A percentile compares a stretch with the other conserved stretches of the same genome.
These are phyloP conservation scores for Candida insectorum DNA, from an alignment of 805 yeast genomes.

Conservation along the genomic window DNA sequence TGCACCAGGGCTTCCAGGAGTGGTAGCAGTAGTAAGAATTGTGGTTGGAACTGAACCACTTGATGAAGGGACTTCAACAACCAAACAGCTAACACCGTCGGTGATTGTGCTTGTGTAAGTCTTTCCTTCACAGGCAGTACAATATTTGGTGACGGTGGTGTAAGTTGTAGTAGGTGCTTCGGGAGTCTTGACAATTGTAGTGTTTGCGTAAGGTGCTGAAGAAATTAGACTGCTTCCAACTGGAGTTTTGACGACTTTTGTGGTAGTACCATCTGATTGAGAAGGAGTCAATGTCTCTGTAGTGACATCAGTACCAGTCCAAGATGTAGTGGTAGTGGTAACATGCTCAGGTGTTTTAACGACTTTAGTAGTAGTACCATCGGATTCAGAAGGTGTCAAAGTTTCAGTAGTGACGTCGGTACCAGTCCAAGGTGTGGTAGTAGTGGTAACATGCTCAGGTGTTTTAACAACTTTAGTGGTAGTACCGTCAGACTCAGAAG, in stretches of 20 bases:
- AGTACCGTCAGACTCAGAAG: slow-evolving; percentile 7
- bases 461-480: slow-evolving; percentile 7
- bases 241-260: slow-evolving; percentile 6
- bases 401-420: slow-evolving; percentile 4
- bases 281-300: slow-evolving; percentile 8
- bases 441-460: slow-evolving; percentile 5
- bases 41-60: no score
- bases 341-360: slow-evolving; percentile 4
- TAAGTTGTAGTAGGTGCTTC: no score
- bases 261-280: slow-evolving; percentile 6
- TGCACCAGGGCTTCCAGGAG: no score
- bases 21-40: no score
- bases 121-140: no score
- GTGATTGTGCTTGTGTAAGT: no score
- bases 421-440: slow-evolving; percentile 4
- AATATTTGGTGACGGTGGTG: no score
- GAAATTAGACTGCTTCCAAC: no score
- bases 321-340: slow-evolving; percentile 5
- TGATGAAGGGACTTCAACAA: no score
- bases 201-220: no score
- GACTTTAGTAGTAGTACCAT: slow-evolving; percentile 8
- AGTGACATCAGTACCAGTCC: slow-evolving; percentile 3
- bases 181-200: no score
- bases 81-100: no score
- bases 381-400: slow-evolving; percentile 6